Evolutionary conservation across 2,329 filamentous ascomycete species (phyloP).

Genomic region (Cladophialophora chaetospira): DNA sequence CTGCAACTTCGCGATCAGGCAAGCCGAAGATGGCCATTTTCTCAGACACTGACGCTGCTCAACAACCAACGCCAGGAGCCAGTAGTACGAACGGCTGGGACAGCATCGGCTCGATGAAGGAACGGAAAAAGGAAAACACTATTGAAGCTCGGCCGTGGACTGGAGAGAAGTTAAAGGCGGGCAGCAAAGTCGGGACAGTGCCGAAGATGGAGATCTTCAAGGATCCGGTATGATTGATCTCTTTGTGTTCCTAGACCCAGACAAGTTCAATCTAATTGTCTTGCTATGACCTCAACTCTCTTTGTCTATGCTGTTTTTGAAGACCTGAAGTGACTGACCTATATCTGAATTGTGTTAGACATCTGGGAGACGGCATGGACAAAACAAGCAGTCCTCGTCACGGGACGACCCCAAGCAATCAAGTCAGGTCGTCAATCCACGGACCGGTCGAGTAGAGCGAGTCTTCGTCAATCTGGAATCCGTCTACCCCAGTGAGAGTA

Average conservation of each 20-base stretch:
- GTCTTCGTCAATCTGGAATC: slow-evolving; percentile 84
- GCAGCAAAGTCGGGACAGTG: slow-evolving; percentile 74
- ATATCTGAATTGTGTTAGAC: slow-evolving; percentile 48
- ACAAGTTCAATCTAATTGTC: slow-evolving; percentile 18
- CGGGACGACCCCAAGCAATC: slow-evolving; percentile 68
- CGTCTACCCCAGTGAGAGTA: slow-evolving; percentile 76
- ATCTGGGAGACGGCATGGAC: slow-evolving; percentile 40
- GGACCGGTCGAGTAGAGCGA: slow-evolving; percentile 79
- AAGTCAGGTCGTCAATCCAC: slow-evolving; percentile 81
- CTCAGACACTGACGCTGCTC: slow-evolving; percentile 69
- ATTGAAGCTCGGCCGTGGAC: slow-evolving; percentile 86
- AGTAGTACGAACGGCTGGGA: slow-evolving; percentile 76
- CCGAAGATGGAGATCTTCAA: slow-evolving; percentile 92
- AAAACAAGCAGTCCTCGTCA: slow-evolving; percentile 39
- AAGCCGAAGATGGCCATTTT: slow-evolving; percentile 89
- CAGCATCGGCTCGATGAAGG: slow-evolving; percentile 79
- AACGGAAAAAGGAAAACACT: slow-evolving; percentile 91
- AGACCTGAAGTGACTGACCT: neutral
- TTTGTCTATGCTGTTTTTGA: neutral
- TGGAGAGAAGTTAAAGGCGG: slow-evolving; percentile 85
- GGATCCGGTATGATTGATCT: slow-evolving; percentile 78
- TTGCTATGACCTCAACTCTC: neutral
- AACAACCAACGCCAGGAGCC: slow-evolving; percentile 58
- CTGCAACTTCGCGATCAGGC: slow-evolving; percentile 62
- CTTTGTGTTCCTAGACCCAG: slow-evolving; percentile 38